phyloP scores from a whole-genome alignment of 495 filamentous ascomycete genomes.

The Podospora pseudopauciseta region DNA sequence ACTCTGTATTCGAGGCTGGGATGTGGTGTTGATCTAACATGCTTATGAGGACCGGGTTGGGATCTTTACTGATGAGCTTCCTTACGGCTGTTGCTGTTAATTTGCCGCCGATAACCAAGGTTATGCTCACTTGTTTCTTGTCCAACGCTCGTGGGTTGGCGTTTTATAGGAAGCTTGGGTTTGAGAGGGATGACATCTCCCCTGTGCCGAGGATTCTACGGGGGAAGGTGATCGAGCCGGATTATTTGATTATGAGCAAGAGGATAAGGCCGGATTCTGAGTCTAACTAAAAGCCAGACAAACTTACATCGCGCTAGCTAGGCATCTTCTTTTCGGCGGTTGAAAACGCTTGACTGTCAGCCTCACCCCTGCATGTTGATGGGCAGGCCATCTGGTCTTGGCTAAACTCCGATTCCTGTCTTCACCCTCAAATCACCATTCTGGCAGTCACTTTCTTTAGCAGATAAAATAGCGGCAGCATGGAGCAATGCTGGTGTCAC shows the following conservation, averaged over 20 bases:
- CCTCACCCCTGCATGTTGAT: neutral
- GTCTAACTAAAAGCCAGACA: neutral
- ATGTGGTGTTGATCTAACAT: neutral
- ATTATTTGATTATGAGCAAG: conserved; percentile 74
- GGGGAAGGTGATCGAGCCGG: conserved; percentile 59
- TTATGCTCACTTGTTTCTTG: conserved; percentile 82
- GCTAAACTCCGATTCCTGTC: neutral
- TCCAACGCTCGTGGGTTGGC: conserved; percentile 56
- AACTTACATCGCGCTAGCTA: neutral
- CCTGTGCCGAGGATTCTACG: conserved; percentile 59
- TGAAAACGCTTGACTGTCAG: conserved; percentile 1
- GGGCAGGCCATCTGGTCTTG: neutral
- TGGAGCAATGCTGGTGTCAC: no score
- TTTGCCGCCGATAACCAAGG: conserved; percentile 57
- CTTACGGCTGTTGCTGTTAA: conserved; percentile 41
- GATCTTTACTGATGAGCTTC: conserved; percentile 41
- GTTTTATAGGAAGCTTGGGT: conserved; percentile 71
- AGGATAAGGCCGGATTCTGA: conserved; percentile 23
- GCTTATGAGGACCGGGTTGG: conserved; percentile 44
- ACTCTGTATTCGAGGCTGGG: neutral
- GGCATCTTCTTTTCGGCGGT: neutral
- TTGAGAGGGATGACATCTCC: conserved; percentile 61
- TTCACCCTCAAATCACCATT: neutral
- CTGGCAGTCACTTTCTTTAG: no score
- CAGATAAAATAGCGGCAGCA: no score